Base-by-base conservation (phyloP, 768 basidiomycete genomes). In the Leccinellum rugosiceps region DNA sequence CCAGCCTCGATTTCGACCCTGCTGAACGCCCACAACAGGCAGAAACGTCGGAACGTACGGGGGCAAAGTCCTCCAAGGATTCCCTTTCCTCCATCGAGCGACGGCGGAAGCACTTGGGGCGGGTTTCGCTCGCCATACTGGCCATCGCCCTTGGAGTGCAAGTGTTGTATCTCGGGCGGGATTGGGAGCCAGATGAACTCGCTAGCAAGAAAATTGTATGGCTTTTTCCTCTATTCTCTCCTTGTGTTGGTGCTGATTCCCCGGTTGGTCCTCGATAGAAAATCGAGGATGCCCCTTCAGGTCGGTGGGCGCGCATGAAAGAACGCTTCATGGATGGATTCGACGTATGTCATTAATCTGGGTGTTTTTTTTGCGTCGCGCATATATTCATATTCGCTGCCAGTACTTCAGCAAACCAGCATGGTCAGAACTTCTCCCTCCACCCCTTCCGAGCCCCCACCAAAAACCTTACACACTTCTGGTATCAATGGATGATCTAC, bases 391-490 rank as follows among this genome's bases (percentile, higher is more conserved):
- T 23, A 31, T 50, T 31, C 2, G 0, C 32, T 49, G 3, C 10
- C 64, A 97, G 92, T 87, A 86, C 70, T 94, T 98, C 75, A 48
- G 87, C 68, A 90, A 98, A 76, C 97, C 97, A 3, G 84, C 87
- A 47, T 97, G 93, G 91, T 79, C 88, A 28, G 93, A 95, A 68
- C 82, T 99, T 2, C 83, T 99, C 2, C 97, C 96, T 0, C 87
- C 92, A 44, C 88, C 90, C 11, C 78, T 89, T 44, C 91, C 93
- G 3, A 76, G 86, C 26, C 88, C 89, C 3, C 86, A 92, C 57
- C 86, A 89, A 72, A 88, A 94, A 56, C 94, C 93, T 0, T 97
- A 93, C 75, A 98, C 96, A 1, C 82, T 98, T 19, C 78, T 98
- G 9, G 74, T 99, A 51, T 94, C 93, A 31, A 75, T 99, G 25